Evolutionary conservation across 306 rosid species (phyloP).

Genomic region (Sophora flavescens): DNA sequence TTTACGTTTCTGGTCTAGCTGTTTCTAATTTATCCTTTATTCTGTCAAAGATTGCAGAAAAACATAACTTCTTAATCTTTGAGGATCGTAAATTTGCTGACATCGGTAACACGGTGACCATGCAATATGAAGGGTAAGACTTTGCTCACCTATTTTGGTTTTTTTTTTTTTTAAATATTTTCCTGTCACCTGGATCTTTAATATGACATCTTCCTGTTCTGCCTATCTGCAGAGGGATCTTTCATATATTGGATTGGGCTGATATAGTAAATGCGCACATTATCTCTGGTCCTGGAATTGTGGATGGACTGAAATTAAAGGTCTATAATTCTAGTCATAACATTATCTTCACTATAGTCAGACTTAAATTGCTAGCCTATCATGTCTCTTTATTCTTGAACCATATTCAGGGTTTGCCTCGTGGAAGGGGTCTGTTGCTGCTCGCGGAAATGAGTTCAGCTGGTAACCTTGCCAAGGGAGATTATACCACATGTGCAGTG

Average conservation of each 20-base stretch:
- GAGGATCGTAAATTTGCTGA: slow-evolving; percentile 97
- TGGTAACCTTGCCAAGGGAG: slow-evolving; percentile 92
- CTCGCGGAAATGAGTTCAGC: slow-evolving; percentile 99
- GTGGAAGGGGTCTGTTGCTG: slow-evolving; percentile 77
- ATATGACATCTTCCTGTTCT: slow-evolving; percentile 34
- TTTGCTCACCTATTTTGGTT: slow-evolving; percentile 16
- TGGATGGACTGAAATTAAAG: slow-evolving; percentile 86
- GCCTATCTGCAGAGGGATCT: slow-evolving; percentile 74
- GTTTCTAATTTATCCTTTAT: slow-evolving; percentile 37
- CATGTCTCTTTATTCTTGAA: slow-evolving; percentile 32
- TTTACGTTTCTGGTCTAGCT: slow-evolving; percentile 25
- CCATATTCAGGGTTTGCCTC: slow-evolving; percentile 75
- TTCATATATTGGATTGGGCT: slow-evolving; percentile 94
- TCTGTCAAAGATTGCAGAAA: slow-evolving; percentile 79
- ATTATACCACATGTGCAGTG: slow-evolving; percentile 80
- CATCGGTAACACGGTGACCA: slow-evolving; percentile 87
- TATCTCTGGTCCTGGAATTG: slow-evolving; percentile 95
- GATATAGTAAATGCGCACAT: slow-evolving; percentile 95
- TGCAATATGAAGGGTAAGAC: slow-evolving; percentile 94
- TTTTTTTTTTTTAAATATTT: slow-evolving; percentile 5
- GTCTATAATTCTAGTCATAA: slow-evolving; percentile 45
- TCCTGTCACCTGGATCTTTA: slow-evolving; percentile 28
- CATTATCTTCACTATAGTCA: neutral
- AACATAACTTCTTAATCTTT: slow-evolving; percentile 85
- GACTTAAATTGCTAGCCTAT: slow-evolving; percentile 29